phyloP scores from a whole-genome alignment of 768 basidiomycete species.

The Clavaria fumosa region DNA sequence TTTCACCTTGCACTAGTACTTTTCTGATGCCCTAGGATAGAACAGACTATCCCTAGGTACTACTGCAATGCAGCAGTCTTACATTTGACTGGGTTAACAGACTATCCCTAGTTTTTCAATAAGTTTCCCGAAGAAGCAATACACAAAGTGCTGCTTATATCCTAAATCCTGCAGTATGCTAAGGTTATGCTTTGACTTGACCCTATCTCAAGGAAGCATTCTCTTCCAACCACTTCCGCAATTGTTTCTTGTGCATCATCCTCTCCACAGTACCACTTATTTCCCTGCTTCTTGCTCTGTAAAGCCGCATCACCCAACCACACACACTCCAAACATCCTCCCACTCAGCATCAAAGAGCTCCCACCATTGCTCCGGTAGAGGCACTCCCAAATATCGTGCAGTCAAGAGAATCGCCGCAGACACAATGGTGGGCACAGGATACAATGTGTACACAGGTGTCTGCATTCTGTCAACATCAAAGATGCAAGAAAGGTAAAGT shows the following conservation, averaged over 20 bases:
- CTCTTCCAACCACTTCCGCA: slow-evolving; percentile 72
- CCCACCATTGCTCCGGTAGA: slow-evolving; percentile 81
- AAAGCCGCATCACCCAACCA: slow-evolving; percentile 75
- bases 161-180: too few species aligned
- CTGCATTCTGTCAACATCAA: slow-evolving; percentile 48
- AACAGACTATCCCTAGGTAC: too few species aligned
- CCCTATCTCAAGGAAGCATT: too few species aligned
- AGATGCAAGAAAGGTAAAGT: not conserved
- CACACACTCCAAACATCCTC: slow-evolving; percentile 80
- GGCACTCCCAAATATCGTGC: slow-evolving; percentile 56
- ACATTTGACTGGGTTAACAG: too few species aligned
- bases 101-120: too few species aligned
- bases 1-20: too few species aligned
- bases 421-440: slow-evolving; percentile 78
- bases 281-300: slow-evolving; percentile 37
- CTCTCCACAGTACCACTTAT: slow-evolving; percentile 31
- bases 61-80: too few species aligned
- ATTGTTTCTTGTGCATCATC: slow-evolving; percentile 62
- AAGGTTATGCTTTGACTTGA: too few species aligned
- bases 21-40: too few species aligned
- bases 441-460: slow-evolving; percentile 87
- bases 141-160: too few species aligned
- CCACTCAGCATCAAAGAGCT: slow-evolving; percentile 82
- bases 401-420: slow-evolving; percentile 76
- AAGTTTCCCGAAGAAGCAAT: too few species aligned